Evolutionary conservation across 441 rosid species (phyloP), one percentile per base, ranked within the genome.

Genomic region (Biscutella auriculata): DNA sequence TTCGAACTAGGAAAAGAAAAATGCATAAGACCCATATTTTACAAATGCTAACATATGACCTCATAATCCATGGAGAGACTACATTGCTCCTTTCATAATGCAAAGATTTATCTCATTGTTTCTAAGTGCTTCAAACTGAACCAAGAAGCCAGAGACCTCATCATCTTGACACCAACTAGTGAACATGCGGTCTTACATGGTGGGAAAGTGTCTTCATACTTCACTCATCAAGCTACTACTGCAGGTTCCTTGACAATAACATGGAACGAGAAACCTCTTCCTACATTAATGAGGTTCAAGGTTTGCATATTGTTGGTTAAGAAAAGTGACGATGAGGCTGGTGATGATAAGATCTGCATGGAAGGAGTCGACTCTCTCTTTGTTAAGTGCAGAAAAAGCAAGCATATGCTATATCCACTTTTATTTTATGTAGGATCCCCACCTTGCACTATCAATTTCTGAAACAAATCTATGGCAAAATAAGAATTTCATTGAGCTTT

Each of bases 381-480:
- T n/a, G n/a, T n/a, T n/a, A n/a, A n/a, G n/a, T n/a, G n/a, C n/a
- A n/a, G n/a, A n/a, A n/a, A n/a, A n/a, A n/a, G n/a, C n/a, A n/a
- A n/a, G n/a, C n/a, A n/a, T n/a, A n/a, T n/a, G n/a, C n/a, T n/a
- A n/a, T n/a, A n/a, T n/a, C n/a, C n/a, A n/a, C n/a, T n/a, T n/a
- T n/a, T n/a, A n/a, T n/a, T n/a, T n/a, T n/a, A n/a, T n/a, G n/a
- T 93, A 36, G 97, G 99, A 78, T 93, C 97, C 15, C 99, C 99
- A 63, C 99, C 95, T 83, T 93, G 97, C 62, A 93, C 93, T 9
- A 93, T 85, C 73, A 93, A 93, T 72, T 85, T 97, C 97, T 93
- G 65, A 36, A 65, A 45, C 67, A 19, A 19, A 19, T 19, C 23
- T 1, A 19, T 19, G 4, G 23, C 59, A 43, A 26, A 43, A 30